phyloP scores from a whole-genome alignment of 805 yeast species.

The Lipomyces japonicus region DNA sequence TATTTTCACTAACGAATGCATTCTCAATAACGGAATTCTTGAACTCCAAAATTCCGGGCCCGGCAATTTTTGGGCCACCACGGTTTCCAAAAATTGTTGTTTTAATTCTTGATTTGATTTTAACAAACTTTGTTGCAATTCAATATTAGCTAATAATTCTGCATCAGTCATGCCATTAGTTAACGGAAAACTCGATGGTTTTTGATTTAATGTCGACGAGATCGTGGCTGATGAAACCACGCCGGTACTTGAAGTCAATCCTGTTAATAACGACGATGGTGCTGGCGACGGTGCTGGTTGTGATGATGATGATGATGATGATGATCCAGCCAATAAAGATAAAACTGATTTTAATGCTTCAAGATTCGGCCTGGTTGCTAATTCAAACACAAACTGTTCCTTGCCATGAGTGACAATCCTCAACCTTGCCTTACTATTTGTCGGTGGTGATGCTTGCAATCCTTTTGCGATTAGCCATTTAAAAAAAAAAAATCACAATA shows the following conservation, averaged over 20 bases:
- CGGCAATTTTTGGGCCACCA: slow-evolving; percentile 60
- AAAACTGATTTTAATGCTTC: slow-evolving; percentile 64
- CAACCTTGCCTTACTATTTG: slow-evolving; percentile 34
- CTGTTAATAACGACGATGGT: slow-evolving; percentile 57
- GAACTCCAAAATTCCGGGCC: slow-evolving; percentile 52
- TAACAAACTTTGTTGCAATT: slow-evolving; percentile 73
- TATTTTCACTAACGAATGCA: slow-evolving; percentile 76
- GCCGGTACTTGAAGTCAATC: slow-evolving; percentile 41
- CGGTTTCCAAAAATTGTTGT: slow-evolving; percentile 80
- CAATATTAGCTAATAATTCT: slow-evolving; percentile 63
- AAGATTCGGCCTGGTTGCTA: slow-evolving; percentile 71
- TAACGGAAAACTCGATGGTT: slow-evolving; percentile 35
- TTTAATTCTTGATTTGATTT: slow-evolving; percentile 65
- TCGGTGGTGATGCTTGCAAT: slow-evolving; percentile 38
- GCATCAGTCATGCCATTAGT: slow-evolving; percentile 44
- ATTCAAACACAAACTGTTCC: slow-evolving; percentile 49
- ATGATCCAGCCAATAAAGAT: slow-evolving; percentile 40
- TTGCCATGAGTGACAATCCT: slow-evolving; percentile 27
- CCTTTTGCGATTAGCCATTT: slow-evolving; percentile 5
- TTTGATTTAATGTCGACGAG: slow-evolving; percentile 14
- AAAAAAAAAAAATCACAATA: not conserved
- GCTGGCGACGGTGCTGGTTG: slow-evolving; percentile 8
- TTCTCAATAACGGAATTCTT: slow-evolving; percentile 58
- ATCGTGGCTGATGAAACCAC: slow-evolving; percentile 36
- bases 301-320: slow-evolving; percentile 2